Base-by-base conservation (phyloP, 345 rosid genomes). In the Hypericum perforatum region DNA sequence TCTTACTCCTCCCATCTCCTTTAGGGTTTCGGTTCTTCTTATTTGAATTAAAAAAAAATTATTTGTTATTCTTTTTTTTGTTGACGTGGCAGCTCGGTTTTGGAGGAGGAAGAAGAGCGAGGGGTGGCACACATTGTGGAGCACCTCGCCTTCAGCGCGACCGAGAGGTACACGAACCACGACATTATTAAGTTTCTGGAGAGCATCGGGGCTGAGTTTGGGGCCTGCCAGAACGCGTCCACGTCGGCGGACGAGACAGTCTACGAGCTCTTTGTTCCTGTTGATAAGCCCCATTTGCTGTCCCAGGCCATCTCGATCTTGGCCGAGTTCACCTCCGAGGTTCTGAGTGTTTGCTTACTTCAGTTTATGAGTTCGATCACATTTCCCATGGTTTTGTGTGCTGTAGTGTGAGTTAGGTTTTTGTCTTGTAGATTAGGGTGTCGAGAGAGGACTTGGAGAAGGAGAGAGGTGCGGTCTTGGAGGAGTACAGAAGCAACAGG, bases 101-200 rank as follows among this genome's bases (percentile, higher is more conserved):
- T 89, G 81, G 97, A 89, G 77, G 95, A 89, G 77, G 97, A 89
- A 54, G 84, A 76, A 58, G 94, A 89, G 75, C 88, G 86, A 56
- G 95, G 95, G 41, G 97, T 89, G 63, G 97, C 97, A 52, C 97
- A 89, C 67, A 84, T 89, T 40, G 85, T 84, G 40, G 95, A 89
- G 77, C 97, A 89, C 74, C 95, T 89, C 52, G 95, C 97, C 37
- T 89, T 89, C 53, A 89, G 97, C 65, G 94, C 97, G 22, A 90
- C 97, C 2, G 68, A 72, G 37, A 86, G 68, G 39, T 86, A 84
- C 49, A 78, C 88, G 51, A 90, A 90, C 77, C 97, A 90, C 45
- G 97, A 86, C 57, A 84, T 90, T 14, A 80, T 90, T 45, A 90
- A 80, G 65, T 90, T 90, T 69, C 77, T 90, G 11, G 97, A 86